Evolutionary conservation across 805 yeast species (phyloP).

Genomic region (Phaffomyces thermotolerans): DNA sequence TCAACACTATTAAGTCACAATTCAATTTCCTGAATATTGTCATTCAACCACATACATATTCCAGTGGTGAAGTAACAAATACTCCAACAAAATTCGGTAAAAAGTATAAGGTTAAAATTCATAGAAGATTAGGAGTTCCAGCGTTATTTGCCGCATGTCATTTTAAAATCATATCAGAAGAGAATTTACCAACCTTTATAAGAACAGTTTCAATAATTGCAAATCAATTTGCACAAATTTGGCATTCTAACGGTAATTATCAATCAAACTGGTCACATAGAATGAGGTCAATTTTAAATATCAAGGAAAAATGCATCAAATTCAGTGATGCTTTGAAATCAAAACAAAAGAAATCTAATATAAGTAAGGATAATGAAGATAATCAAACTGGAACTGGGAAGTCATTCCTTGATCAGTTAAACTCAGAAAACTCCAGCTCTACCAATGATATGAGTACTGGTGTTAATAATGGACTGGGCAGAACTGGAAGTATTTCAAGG

Average conservation of each 20-base stretch:
- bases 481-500: constrained; percentile 12
- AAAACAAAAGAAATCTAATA: constrained; percentile 4
- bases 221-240: constrained; percentile 64
- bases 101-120: constrained; percentile 56
- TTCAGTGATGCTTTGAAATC: constrained; percentile 10
- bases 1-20: constrained; percentile 66
- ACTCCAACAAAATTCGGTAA: constrained; percentile 20
- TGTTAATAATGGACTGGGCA: neutral
- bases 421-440: neutral
- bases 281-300: constrained; percentile 42
- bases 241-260: constrained; percentile 57
- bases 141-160: constrained; percentile 72
- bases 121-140: constrained; percentile 63
- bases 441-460: neutral
- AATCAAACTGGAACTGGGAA: constrained; percentile 16
- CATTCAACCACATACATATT: constrained; percentile 51
- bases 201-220: constrained; percentile 62
- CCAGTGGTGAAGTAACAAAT: constrained; percentile 12
- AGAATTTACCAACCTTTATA: constrained; percentile 53
- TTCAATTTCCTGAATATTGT: constrained; percentile 80
- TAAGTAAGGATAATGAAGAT: constrained; percentile 7
- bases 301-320: constrained; percentile 26
- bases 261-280: constrained; percentile 64
- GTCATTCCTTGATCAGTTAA: constrained; percentile 19
- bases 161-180: constrained; percentile 58